These are phyloP conservation scores for Begonia loranthoides DNA, from an alignment of 306 rosid species.

Conservation along the genomic window DNA sequence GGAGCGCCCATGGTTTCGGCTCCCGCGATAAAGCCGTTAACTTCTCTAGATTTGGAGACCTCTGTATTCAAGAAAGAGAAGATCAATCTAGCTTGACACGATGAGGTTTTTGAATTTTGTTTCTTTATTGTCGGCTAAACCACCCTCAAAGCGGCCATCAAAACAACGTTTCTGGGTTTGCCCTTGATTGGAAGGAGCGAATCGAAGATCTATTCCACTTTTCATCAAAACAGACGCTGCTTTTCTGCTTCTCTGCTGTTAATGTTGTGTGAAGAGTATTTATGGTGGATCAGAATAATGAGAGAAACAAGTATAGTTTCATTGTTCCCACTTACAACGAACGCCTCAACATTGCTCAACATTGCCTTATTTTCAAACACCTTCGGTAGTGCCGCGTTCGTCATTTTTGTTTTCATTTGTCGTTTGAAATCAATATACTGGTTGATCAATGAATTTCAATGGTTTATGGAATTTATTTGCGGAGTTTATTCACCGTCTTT, in stretches of 20 bases:
- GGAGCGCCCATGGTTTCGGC: too few relatives aligned
- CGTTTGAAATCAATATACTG: background rate
- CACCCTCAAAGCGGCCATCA: too few relatives aligned
- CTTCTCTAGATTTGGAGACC: too few relatives aligned
- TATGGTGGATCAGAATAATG: conserved; percentile 14
- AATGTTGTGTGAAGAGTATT: background rate
- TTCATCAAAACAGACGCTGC: background rate
- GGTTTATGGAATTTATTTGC: too few relatives aligned
- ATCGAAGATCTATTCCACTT: background rate
- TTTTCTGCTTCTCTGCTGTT: background rate
- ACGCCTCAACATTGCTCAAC: conserved; percentile 75
- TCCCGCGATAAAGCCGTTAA: too few relatives aligned
- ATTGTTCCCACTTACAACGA: conserved; percentile 91
- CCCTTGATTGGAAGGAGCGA: background rate
- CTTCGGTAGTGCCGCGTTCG: conserved; percentile 22
- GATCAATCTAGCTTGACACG: too few relatives aligned
- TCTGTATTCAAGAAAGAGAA: too few relatives aligned
- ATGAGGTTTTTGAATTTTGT: too few relatives aligned
- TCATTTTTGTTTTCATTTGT: background rate
- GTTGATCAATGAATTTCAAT: too few relatives aligned
- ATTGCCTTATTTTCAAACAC: conserved; percentile 87
- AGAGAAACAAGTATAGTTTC: conserved; percentile 64
- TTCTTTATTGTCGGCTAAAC: too few relatives aligned
- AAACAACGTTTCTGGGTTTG: too few relatives aligned
- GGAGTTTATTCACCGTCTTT: too few relatives aligned